A percentile compares a stretch with the other conserved stretches of the same genome.
Evolutionary conservation across 75 land plant genomes (phyloP).

Genomic region (Picea sitchensis): DNA sequence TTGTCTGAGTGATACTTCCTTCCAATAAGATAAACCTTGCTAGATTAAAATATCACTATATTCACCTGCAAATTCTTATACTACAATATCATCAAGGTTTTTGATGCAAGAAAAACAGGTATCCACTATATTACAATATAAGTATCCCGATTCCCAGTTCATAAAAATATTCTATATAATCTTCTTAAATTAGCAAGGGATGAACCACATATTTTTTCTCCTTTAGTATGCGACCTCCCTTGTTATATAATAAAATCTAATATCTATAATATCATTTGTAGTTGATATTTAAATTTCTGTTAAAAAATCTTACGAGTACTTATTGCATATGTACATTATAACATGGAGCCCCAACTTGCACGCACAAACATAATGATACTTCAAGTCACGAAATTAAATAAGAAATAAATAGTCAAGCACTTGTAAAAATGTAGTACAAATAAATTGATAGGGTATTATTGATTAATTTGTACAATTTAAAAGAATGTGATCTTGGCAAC

Average conservation of each 20-base stretch:
- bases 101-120: not conserved
- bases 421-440: not conserved
- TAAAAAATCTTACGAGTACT: not conserved
- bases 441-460: no score
- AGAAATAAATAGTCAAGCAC: not conserved
- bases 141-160: not conserved
- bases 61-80: not conserved
- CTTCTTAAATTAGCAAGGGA: not conserved
- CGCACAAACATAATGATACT: not conserved
- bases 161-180: not conserved
- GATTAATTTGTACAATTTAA: not conserved
- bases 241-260: not conserved
- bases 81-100: no score
- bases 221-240: not conserved
- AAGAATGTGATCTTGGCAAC: not conserved
- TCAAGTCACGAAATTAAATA: not conserved
- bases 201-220: not conserved
- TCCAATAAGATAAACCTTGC: not conserved
- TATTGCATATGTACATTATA: not conserved
- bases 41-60: not conserved
- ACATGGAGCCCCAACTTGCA: not conserved
- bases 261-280: not conserved
- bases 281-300: not conserved
- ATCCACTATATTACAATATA: not conserved
- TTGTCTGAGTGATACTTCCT: not conserved